Conservation (phyloP, 2,329 filamentous ascomycete genomes). For the Byssochlamys sp. region DNA sequence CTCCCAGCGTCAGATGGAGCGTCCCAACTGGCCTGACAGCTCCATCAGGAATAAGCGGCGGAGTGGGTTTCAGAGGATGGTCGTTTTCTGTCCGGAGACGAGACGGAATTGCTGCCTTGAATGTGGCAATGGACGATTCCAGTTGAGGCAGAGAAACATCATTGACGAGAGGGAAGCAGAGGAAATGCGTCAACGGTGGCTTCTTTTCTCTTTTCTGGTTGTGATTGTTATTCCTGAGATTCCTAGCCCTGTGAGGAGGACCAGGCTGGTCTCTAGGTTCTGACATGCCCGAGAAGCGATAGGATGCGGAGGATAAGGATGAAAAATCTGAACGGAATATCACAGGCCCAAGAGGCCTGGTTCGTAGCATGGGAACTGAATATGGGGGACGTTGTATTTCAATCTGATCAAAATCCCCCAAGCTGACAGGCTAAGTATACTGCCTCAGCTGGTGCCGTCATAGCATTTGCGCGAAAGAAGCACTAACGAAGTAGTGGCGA, state of each 20-base stretch:
- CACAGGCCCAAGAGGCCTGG: constrained; percentile 2
- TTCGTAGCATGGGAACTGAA: constrained; percentile 1
- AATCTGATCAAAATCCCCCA: neutral
- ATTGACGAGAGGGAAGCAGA: constrained; percentile 53
- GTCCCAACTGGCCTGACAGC: constrained; percentile 70
- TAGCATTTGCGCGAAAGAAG: neutral
- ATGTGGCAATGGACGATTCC: constrained; percentile 50
- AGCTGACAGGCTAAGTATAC: neutral
- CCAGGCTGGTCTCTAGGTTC: neutral
- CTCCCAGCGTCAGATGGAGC: constrained; percentile 75
- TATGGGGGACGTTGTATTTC: neutral
- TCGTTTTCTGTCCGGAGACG: constrained; percentile 3
- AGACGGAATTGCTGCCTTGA: constrained; percentile 47
- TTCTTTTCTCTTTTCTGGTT: constrained; percentile 14
- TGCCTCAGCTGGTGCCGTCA: neutral
- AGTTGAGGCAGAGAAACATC: constrained; percentile 54
- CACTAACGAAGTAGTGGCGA: neutral
- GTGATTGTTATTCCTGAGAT: constrained; percentile 3
- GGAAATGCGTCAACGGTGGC: constrained; percentile 37
- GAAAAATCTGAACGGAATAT: neutral
- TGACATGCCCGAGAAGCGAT: neutral
- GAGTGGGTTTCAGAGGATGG: constrained; percentile 11
- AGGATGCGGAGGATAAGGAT: neutral
- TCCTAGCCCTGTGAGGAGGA: neutral
- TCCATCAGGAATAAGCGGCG: constrained; percentile 47